phyloP scores from a whole-genome alignment of 2,329 filamentous ascomycete species.

The Conoideocrella luteorostrata region DNA sequence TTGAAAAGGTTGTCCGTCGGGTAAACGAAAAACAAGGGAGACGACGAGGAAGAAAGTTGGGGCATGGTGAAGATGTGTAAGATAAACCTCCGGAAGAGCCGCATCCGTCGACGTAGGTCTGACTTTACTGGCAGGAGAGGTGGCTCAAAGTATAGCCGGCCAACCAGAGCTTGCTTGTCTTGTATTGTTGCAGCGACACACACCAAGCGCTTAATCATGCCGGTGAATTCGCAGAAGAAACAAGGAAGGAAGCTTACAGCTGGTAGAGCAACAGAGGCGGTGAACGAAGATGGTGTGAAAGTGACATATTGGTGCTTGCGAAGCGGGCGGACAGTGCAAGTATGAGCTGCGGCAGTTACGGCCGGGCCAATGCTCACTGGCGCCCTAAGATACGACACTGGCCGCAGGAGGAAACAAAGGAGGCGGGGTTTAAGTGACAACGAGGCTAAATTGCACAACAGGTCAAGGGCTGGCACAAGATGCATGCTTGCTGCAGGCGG shows the following conservation, averaged over 20 bases:
- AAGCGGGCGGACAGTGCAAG: conserved; percentile 5
- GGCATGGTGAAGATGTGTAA: neutral
- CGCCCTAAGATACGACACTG: conserved; percentile 1
- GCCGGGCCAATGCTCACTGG: conserved; percentile 4
- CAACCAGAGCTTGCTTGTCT: conserved; percentile 3
- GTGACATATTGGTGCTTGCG: conserved; percentile 7
- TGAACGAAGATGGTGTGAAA: conserved; percentile 11
- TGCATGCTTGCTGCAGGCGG: conserved; percentile 6
- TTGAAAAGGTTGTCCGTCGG: too few relatives aligned
- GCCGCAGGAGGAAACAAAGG: conserved; percentile 1
- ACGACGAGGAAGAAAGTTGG: neutral
- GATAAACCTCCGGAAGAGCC: neutral
- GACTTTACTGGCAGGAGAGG: conserved; percentile 1
- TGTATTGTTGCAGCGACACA: neutral
- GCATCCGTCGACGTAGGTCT: conserved; percentile 1
- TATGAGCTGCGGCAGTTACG: conserved; percentile 2
- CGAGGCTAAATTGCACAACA: conserved; percentile 6
- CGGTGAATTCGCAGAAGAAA: conserved; percentile 5
- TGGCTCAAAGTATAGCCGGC: conserved; percentile 3
- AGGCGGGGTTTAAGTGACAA: conserved; percentile 4
- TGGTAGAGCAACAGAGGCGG: conserved; percentile 8
- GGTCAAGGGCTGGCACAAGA: neutral
- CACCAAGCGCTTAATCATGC: neutral
- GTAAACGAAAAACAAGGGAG: neutral
- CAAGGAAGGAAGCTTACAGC: conserved; percentile 3